These are phyloP conservation scores for Ailanthus altissimus DNA, from an alignment of 345 rosid species.

Conservation along the genomic window DNA sequence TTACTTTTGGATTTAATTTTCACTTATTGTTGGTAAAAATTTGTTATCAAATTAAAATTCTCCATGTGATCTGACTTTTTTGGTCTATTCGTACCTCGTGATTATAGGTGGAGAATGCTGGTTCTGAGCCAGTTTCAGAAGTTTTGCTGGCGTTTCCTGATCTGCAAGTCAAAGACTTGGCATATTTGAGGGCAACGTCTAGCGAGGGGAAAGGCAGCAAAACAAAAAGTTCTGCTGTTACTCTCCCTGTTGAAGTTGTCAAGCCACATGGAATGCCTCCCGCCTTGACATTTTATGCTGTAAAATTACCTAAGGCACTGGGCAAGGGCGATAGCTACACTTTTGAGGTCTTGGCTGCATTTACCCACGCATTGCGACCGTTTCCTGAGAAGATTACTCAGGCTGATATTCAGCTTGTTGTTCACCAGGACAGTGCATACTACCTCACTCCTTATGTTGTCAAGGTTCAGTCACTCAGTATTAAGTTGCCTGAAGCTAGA, in stretches of 20 bases:
- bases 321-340: slow-evolving; percentile 60
- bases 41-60: background rate
- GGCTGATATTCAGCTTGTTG: slow-evolving; percentile 82
- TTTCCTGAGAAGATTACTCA: slow-evolving; percentile 88
- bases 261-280: slow-evolving; percentile 59
- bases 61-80: background rate
- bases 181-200: slow-evolving; percentile 54
- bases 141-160: slow-evolving; percentile 71
- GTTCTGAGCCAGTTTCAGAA: slow-evolving; percentile 68
- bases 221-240: slow-evolving; percentile 40
- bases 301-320: slow-evolving; percentile 60
- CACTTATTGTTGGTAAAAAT: background rate
- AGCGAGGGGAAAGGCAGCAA: slow-evolving; percentile 81
- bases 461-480: slow-evolving; percentile 66
- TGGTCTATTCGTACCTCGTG: slow-evolving; percentile 6
- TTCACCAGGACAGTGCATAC: slow-evolving; percentile 74
- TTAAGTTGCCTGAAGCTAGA: slow-evolving; percentile 72
- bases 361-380: slow-evolving; percentile 61
- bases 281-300: slow-evolving; percentile 55
- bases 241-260: slow-evolving; percentile 48
- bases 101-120: slow-evolving; percentile 67
- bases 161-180: slow-evolving; percentile 62
- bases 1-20: background rate
- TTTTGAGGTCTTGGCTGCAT: slow-evolving; percentile 62
- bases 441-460: slow-evolving; percentile 77